Percentiles rank a stretch among this genome's conserved stretches.
Conservation (phyloP, 2,329 filamentous ascomycete species). For the Xylaria sp. region DNA sequence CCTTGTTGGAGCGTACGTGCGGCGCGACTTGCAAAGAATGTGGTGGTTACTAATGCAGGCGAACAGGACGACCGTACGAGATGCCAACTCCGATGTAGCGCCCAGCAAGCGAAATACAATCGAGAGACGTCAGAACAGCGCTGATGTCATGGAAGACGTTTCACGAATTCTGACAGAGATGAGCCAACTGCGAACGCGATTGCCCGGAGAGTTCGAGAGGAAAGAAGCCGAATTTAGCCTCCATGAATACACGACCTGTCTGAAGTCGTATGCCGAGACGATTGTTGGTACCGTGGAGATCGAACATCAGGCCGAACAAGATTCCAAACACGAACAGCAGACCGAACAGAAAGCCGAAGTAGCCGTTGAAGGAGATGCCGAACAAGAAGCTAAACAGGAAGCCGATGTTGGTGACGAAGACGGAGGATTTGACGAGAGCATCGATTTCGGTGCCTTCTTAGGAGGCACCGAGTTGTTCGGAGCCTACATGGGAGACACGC, state of each 20-base stretch:
- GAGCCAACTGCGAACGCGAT: conserved; percentile 35
- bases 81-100: conserved; percentile 24
- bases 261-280: conserved; percentile 62
- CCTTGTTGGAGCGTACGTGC: conserved; percentile 43
- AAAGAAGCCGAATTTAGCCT: conserved; percentile 70
- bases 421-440: background rate
- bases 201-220: conserved; percentile 56
- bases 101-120: conserved; percentile 28
- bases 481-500: conserved; percentile 41
- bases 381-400: background rate
- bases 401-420: background rate
- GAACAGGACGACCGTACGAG: conserved; percentile 33
- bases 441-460: conserved; percentile 32
- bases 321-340: background rate
- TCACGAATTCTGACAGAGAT: conserved; percentile 41
- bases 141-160: conserved; percentile 36
- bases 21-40: background rate
- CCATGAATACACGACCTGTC: conserved; percentile 70
- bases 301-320: conserved; percentile 22
- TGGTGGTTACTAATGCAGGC: conserved; percentile 19
- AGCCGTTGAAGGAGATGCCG: background rate
- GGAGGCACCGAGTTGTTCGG: conserved; percentile 32
- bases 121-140: conserved; percentile 25
- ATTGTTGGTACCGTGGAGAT: conserved; percentile 29
- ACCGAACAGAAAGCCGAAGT: background rate